A percentile compares a stretch with the other conserved stretches of the same genome.
These are phyloP conservation scores for Coleophoma crateriformis DNA, from an alignment of 2,329 filamentous ascomycete species.

Conservation along the genomic window DNA sequence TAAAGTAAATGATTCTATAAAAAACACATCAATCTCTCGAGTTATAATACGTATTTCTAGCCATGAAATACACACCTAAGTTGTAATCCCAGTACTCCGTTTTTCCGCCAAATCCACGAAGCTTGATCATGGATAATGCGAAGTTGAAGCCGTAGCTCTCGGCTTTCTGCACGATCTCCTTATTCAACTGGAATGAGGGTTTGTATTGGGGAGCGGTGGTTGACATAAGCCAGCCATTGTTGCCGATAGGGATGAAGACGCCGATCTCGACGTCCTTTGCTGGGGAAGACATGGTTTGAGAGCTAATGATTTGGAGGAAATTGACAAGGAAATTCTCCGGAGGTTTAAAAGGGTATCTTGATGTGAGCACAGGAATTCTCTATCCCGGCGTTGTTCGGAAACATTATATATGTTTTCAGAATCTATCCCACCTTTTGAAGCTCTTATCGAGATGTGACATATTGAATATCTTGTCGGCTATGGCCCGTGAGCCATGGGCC, in stretches of 20 bases:
- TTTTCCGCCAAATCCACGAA: conserved; percentile 23
- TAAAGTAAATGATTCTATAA: conserved; percentile 23
- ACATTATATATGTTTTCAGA: neutral
- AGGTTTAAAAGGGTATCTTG: neutral
- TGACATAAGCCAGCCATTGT: conserved; percentile 26
- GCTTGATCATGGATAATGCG: conserved; percentile 23
- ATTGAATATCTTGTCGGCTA: too few species aligned
- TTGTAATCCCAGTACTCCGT: conserved; percentile 25
- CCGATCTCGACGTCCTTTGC: neutral
- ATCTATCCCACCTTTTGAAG: neutral
- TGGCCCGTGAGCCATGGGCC: too few species aligned
- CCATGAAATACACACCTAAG: conserved; percentile 5
- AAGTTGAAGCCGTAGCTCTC: conserved; percentile 25
- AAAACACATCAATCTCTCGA: too few species aligned
- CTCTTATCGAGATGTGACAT: neutral
- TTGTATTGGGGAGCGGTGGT: conserved; percentile 22
- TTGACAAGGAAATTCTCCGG: neutral
- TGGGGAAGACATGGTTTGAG: neutral
- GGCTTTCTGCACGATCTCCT: conserved; percentile 16
- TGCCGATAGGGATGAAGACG: conserved; percentile 9
- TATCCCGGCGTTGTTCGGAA: too few species aligned
- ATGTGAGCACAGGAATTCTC: too few species aligned
- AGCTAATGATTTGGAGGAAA: neutral
- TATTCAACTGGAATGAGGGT: conserved; percentile 22
- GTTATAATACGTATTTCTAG: neutral